phyloP scores from a whole-genome alignment of 176 grass and related monocot species.

The Dendrocalamus sinicus region DNA sequence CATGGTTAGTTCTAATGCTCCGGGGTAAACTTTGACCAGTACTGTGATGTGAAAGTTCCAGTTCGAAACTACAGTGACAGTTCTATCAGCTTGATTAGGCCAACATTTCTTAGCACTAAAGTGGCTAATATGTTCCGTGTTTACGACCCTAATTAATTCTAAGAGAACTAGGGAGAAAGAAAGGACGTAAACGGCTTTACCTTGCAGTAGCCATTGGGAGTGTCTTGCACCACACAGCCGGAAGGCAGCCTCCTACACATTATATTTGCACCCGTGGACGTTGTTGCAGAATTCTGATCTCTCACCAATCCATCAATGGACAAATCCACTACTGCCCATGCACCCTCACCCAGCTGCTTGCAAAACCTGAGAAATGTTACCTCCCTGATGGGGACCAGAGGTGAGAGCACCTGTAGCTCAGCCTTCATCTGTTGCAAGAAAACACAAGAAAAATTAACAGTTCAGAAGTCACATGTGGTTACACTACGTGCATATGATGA shows the following conservation, averaged over 20 bases:
- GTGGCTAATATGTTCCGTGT: background rate
- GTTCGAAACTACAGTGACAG: conserved; percentile 23
- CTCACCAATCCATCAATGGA: conserved; percentile 76
- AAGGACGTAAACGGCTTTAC: conserved; percentile 41
- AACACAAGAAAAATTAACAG: conserved; percentile 18
- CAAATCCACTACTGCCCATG: conserved; percentile 85
- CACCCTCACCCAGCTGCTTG: conserved; percentile 80
- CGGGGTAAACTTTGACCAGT: conserved; percentile 35
- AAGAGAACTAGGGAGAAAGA: background rate
- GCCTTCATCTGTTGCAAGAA: conserved; percentile 75
- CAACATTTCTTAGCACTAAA: background rate
- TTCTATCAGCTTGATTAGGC: background rate
- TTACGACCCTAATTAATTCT: background rate
- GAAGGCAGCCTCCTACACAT: conserved; percentile 85
- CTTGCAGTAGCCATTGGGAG: conserved; percentile 92
- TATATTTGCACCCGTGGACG: conserved; percentile 46
- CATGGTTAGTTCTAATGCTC: conserved; percentile 34
- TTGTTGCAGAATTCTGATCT: conserved; percentile 52
- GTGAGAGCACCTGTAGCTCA: conserved; percentile 92
- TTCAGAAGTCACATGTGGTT: background rate
- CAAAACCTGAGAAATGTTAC: conserved; percentile 86
- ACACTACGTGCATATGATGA: conserved; percentile 33
- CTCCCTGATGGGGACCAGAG: conserved; percentile 83
- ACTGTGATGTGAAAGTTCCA: conserved; percentile 33
- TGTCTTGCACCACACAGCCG: conserved; percentile 88